Evolutionary conservation across 768 basidiomycete genomes (phyloP), one percentile per base, ranked within the genome.

Genomic region (Calocybe indica): DNA sequence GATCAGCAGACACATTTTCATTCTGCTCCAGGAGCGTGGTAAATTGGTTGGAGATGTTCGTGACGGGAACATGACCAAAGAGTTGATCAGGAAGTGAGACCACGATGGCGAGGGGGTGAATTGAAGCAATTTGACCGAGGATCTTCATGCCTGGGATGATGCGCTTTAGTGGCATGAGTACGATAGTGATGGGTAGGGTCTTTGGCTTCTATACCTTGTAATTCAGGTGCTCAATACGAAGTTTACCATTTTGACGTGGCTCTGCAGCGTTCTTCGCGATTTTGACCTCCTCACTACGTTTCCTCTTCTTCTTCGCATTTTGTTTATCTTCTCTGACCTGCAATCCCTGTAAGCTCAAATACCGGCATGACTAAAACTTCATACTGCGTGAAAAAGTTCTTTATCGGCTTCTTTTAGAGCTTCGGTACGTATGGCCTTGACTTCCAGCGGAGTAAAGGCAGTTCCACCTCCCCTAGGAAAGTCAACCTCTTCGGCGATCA

Each of bases 391-490:
- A 58, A 91, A 87, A 3, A 92, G 67, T 53, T 92, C 89, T 32
- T 79, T 77, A 57, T 93, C 79, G 0, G 89, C 92, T 62, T 96
- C 93, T 60, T 82, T 82, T 7, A 80, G 70, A 5, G 83, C 95
- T 63, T 98, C 95, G 15, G 86, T 82, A 44, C 85, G 80, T 33
- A 91, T 80, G 45, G 83, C 70, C 65, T 94, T 93, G 46, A 92
- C 84, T 64, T 99, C 94, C 6, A 91, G 68, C 31, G 92, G 85
- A 13, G 94, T 96, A 55, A 95, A 77, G 31, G 72, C 77, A 1
- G 92, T 88, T 45, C 95, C 95, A 28, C 95, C 95, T 28, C 95
- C 96, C 55, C 95, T 83, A 48, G 94, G 94, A 66, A 98, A 99
- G 64, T 94, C 92, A 43, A 91, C 77, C 58, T 94, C 92, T 35